A percentile compares a stretch with the other conserved stretches of the same genome.
phyloP scores from a whole-genome alignment of 495 filamentous ascomycete genomes.

The Daldinia concentrica region DNA sequence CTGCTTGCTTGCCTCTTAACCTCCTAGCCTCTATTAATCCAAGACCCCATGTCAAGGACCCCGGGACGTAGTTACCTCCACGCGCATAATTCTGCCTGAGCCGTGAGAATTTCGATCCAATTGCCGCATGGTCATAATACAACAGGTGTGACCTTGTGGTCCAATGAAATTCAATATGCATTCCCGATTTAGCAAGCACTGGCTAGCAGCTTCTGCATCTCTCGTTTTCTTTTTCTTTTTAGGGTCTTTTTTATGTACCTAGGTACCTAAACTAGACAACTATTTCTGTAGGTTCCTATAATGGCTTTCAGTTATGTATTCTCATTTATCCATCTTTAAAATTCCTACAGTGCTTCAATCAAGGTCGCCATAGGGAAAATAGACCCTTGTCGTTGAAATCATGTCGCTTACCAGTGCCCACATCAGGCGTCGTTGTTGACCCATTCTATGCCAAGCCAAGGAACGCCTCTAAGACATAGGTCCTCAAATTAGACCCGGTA shows the following conservation, averaged over 20 bases:
- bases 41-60: not conserved
- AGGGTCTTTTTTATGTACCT: not conserved
- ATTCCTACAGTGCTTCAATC: not conserved
- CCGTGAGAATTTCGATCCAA: conserved; percentile 13
- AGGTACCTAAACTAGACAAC: not conserved
- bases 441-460: conserved; percentile 1
- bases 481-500: not conserved
- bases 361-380: not conserved
- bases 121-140: conserved; percentile 36
- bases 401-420: not conserved
- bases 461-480: conserved; percentile 5
- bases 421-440: not conserved
- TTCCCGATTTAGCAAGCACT: conserved; percentile 31
- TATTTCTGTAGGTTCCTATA: too few relatives aligned
- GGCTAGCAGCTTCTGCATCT: conserved; percentile 9
- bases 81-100: not conserved
- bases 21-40: not conserved
- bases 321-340: not conserved
- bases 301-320: not conserved
- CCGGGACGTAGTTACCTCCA: not conserved
- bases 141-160: conserved; percentile 11
- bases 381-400: not conserved
- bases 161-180: conserved; percentile 21
- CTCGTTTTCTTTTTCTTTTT: not conserved
- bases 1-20: not conserved